A percentile compares a stretch with the other conserved stretches of the same genome.
Evolutionary conservation across 1,284 basidiomycete species (phyloP).

Genomic region (Entoloma clypeatum): DNA sequence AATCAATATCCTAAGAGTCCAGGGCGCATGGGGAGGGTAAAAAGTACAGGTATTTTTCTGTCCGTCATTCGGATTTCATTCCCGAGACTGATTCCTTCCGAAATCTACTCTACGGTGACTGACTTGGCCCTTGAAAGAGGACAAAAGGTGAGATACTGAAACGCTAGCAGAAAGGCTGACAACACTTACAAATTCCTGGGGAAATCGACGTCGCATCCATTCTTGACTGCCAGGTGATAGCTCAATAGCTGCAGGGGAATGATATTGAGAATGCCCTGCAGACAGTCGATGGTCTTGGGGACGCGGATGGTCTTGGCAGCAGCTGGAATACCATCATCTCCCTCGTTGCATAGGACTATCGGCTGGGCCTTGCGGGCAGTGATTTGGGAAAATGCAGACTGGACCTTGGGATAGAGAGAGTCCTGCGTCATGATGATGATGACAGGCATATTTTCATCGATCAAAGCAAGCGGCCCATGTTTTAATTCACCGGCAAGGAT

Average conservation of each 20-base stretch:
- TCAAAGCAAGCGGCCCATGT: conserved; percentile 95
- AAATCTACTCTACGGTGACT: conserved; percentile 70
- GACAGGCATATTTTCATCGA: conserved; percentile 98
- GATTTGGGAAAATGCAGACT: conserved; percentile 94
- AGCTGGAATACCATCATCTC: conserved; percentile 77
- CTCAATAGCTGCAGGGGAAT: conserved; percentile 94
- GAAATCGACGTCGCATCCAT: conserved; percentile 98
- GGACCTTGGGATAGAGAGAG: conserved; percentile 97
- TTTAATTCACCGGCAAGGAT: conserved; percentile 98
- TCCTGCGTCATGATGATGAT: conserved; percentile 99
- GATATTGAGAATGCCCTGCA: conserved; percentile 97
- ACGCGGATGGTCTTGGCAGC: conserved; percentile 86
- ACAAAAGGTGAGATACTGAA: conserved; percentile 8
- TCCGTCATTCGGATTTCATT: conserved; percentile 6
- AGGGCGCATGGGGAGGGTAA: not conserved
- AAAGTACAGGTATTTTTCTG: conserved; percentile 12
- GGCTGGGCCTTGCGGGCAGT: conserved; percentile 96
- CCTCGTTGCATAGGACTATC: conserved; percentile 95
- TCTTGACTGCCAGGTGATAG: conserved; percentile 94
- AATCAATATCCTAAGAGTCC: too few species aligned
- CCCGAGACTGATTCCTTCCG: conserved; percentile 1
- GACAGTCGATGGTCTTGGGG: conserved; percentile 90
- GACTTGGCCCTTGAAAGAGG: conserved; percentile 65
- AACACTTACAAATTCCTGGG: conserved; percentile 84
- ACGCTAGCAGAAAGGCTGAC: conserved; percentile 4